Evolutionary conservation across 2,329 filamentous ascomycete genomes (phyloP).

Genomic region (Sporothrix schenckii): DNA sequence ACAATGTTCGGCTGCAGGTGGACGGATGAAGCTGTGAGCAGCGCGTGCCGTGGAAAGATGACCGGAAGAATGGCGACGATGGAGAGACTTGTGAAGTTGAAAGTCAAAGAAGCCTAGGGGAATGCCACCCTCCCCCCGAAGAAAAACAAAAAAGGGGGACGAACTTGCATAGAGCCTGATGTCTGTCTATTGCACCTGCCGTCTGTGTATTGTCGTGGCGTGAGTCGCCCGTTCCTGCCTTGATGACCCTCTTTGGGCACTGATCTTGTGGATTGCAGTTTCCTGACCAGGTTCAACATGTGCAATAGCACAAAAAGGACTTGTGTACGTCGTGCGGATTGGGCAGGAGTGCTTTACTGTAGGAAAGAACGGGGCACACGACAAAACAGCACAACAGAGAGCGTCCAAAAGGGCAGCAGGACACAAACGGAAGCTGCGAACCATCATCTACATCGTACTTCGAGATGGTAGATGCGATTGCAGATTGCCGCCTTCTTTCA

Average conservation of each 20-base stretch:
- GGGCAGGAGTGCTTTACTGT: constrained; percentile 7
- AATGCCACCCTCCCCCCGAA: neutral
- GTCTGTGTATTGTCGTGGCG: constrained; percentile 2
- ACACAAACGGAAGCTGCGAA: neutral
- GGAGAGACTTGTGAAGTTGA: neutral
- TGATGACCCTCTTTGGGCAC: constrained; percentile 12
- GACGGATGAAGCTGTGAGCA: constrained; percentile 27
- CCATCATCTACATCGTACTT: neutral
- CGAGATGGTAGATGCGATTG: neutral
- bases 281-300: neutral
- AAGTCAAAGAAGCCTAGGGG: neutral
- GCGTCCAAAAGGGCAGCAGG: neutral
- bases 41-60: constrained; percentile 13
- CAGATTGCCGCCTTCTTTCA: constrained; percentile 5
- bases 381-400: neutral
- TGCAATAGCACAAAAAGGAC: neutral
- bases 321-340: neutral
- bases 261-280: constrained; percentile 15
- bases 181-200: constrained; percentile 25
- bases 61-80: neutral
- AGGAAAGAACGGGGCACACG: constrained; percentile 3
- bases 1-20: constrained; percentile 26
- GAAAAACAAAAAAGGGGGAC: neutral
- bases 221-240: constrained; percentile 6
- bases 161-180: constrained; percentile 23